Evolutionary conservation across 176 grass and related monocot genomes (phyloP).

Genomic region (Saccharum spontaneum): DNA sequence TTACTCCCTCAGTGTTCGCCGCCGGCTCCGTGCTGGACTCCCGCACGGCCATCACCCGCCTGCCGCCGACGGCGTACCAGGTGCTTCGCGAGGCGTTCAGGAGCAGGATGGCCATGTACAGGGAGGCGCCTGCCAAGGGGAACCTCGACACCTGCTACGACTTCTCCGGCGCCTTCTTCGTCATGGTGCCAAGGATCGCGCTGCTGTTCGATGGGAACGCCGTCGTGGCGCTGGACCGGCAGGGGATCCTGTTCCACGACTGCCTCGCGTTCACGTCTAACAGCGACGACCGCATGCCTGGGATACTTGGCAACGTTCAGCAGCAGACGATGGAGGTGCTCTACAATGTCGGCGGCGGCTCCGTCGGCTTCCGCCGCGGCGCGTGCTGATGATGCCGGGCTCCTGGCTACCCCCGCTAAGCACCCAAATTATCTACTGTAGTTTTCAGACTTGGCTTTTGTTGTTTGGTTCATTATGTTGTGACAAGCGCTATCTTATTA

Average conservation of each 20-base stretch:
- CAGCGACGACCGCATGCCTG: neutral
- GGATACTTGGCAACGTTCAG: conserved; percentile 60
- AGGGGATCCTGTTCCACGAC: conserved; percentile 39
- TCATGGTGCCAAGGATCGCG: conserved; percentile 40
- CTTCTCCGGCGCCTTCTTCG: conserved; percentile 14
- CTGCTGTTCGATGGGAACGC: conserved; percentile 32
- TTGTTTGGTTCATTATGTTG: too few species aligned
- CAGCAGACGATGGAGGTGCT: conserved; percentile 62
- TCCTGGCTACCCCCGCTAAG: too few species aligned
- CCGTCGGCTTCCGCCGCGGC: conserved; percentile 42
- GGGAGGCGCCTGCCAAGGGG: neutral
- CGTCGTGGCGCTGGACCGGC: conserved; percentile 26
- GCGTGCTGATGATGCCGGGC: conserved; percentile 9
- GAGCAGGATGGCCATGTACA: conserved; percentile 36
- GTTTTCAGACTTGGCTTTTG: too few species aligned
- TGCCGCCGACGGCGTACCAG: conserved; percentile 52
- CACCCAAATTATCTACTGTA: too few species aligned
- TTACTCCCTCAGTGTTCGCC: conserved; percentile 40
- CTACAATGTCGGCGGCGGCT: conserved; percentile 38
- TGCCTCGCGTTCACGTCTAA: conserved; percentile 60
- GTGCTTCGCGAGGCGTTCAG: conserved; percentile 50
- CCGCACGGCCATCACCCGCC: conserved; percentile 49
- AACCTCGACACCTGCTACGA: conserved; percentile 59
- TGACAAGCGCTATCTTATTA: too few species aligned
- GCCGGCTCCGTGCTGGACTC: conserved; percentile 61